Base-by-base conservation (phyloP, 768 basidiomycete genomes). In the Myochromella boudieri region DNA sequence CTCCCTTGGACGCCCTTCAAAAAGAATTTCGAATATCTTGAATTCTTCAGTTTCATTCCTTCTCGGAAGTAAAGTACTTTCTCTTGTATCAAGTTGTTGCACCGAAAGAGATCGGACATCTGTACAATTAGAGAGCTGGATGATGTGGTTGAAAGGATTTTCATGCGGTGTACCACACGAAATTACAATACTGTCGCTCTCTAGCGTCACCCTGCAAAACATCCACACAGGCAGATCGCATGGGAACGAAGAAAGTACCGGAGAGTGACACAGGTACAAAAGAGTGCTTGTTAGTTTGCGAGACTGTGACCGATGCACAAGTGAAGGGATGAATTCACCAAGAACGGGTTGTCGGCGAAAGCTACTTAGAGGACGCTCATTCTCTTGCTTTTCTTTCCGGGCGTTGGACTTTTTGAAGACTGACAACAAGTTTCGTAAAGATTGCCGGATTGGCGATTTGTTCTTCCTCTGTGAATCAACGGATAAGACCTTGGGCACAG, bases 21-120 rank as follows among this genome's bases (percentile, higher is more conserved):
- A 84, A 14, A 75, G 41, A n/a, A 90, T 55, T 60, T 87, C 85
- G 48, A 90, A 88, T 0, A 82, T 66, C 51, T 77, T 78, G 40
- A 76, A 53, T 37, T 78, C 73, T 20, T 69, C 68, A 10, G 60
- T 56, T n/a, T 67, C 57, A 38, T 59, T 65, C 24, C 60, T 57
- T 10, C 45, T 45, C 10, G 73, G 70, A n/a, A 82, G 66, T 20
- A 71, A 55, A 4, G 62, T 65, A 21, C 60, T 63, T 46, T 85
- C 82, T 3, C 74, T 70, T 9, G 57, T 44, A 28, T 64, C 61
- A 20, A 84, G 57, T 37, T 81, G 70, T 7, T 59, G 55, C 25
- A 65, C 20, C 20, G 72, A 53, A 10, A 85, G 60, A 9, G 87
- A 87, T 18, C 77, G 83, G 37, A 88, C 78, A 57, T 88, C 83